Evolutionary conservation across 169 alveolate species (phyloP).

Genomic region (Plasmodium gallinaceum): DNA sequence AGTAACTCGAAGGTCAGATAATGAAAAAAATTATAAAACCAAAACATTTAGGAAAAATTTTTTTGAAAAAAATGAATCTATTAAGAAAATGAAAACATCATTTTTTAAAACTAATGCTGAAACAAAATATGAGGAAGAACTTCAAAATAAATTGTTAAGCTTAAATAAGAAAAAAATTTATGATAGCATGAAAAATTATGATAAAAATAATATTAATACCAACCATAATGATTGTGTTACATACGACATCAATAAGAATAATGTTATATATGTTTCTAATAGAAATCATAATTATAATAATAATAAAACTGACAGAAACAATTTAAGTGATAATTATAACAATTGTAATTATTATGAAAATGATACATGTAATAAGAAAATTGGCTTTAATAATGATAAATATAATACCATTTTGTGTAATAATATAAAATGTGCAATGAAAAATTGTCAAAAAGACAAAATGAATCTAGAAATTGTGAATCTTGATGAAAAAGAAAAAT

Average conservation of each 20-base stretch:
- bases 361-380: not conserved
- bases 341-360: too few relatives aligned
- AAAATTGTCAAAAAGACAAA: too few relatives aligned
- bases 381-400: not conserved
- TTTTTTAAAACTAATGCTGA: not conserved
- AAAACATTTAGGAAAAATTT: not conserved
- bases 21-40: not conserved
- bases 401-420: not conserved
- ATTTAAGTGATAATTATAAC: too few relatives aligned
- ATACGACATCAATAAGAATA: not conserved
- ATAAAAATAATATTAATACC: not conserved
- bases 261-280: not conserved
- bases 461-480: too few relatives aligned
- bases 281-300: too few relatives aligned
- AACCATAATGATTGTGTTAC: not conserved
- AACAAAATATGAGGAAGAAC: constrained; percentile 18
- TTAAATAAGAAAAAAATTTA: constrained; percentile 34
- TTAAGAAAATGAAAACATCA: constrained; percentile 14
- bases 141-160: constrained; percentile 44
- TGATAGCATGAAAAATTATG: not conserved
- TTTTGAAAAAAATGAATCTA: not conserved
- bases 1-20: not conserved
- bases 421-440: too few relatives aligned
- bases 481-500: too few relatives aligned
- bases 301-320: too few relatives aligned